Evolutionary conservation across 257 asterid species (phyloP).

Genomic region (Fraxinus americana): DNA sequence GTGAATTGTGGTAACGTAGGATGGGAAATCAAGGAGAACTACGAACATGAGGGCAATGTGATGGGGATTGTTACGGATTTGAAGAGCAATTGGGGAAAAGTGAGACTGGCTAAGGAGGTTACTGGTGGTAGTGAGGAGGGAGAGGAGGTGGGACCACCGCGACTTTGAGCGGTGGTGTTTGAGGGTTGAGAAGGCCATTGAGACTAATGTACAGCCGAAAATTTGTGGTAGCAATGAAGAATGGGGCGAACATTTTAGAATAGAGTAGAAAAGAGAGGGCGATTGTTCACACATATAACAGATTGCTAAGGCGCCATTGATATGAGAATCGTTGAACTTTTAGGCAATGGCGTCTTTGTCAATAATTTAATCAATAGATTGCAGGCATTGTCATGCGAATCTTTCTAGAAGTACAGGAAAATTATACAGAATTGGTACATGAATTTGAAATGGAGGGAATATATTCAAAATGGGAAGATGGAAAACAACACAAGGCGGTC

Average conservation of each 20-base stretch:
- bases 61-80: slow-evolving; percentile 61
- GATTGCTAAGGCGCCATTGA: slow-evolving; percentile 33
- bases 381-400: background rate
- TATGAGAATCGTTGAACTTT: background rate
- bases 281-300: slow-evolving; percentile 9
- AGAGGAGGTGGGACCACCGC: slow-evolving; percentile 81
- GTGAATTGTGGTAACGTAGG: slow-evolving; percentile 76
- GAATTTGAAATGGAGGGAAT: too few relatives aligned
- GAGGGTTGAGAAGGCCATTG: slow-evolving; percentile 68
- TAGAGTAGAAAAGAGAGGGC: slow-evolving; percentile 10
- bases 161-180: slow-evolving; percentile 89
- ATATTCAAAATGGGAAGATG: too few relatives aligned
- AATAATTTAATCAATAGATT: slow-evolving; percentile 34
- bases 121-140: slow-evolving; percentile 45
- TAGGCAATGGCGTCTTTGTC: background rate
- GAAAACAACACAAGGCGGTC: too few relatives aligned
- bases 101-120: slow-evolving; percentile 59
- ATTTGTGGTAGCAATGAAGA: slow-evolving; percentile 38
- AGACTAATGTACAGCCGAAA: slow-evolving; percentile 42
- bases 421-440: too few relatives aligned
- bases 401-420: too few relatives aligned
- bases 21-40: slow-evolving; percentile 59
- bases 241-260: slow-evolving; percentile 22
- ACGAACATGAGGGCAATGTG: slow-evolving; percentile 56
- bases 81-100: slow-evolving; percentile 59